Evolutionary conservation across 192 early-diverging fungal genomes (phyloP), one percentile per base, ranked within the genome.

Genomic region (Coemansia sp.): DNA sequence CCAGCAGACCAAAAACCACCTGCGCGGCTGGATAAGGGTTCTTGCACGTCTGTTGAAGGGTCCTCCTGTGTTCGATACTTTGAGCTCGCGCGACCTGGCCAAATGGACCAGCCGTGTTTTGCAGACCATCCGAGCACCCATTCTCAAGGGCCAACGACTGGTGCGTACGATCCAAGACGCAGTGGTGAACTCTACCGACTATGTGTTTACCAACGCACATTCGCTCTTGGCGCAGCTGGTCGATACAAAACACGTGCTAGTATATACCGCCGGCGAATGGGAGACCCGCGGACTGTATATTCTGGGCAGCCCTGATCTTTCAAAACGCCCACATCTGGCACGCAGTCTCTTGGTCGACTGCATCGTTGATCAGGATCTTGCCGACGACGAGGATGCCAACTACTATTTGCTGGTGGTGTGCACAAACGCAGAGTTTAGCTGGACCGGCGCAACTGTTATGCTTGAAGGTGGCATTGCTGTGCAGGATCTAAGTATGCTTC

Each of bases 141-240:
- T 80, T 20, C 73, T 77, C 29, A 77, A 82, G 66, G 63, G 72
- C 12, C 75, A 80, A 64, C 64, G 79, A 28, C 67, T 81, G 58
- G 64, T 83, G 60, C 75, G 81, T 28, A 82, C 71, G 4, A 71
- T 83, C 25, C 81, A 83, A 48, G 64, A 33, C 31, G 65, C 84
- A 4, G 70, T 88, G 42, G 76, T 71, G 52, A 92, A 93, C 65
- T 83, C 92, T 11, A 83, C 92, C 11, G 93, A 96, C 73, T 93
- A 92, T 66, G 70, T 77, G 7, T 71, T 91, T 29, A 84, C 89
- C 58, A 85, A 87, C 42, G 83, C 71, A 83, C 76, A 45, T 64
- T 73, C 18, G 14, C 74, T 95, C 48, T 77, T 93, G 54, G 72
- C 83, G 17, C 76, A 72, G 61, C 80, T 95, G 42, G 86, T 87